Conservation (phyloP, 345 rosid species). For the Erysimum cheiranthoides region DNA sequence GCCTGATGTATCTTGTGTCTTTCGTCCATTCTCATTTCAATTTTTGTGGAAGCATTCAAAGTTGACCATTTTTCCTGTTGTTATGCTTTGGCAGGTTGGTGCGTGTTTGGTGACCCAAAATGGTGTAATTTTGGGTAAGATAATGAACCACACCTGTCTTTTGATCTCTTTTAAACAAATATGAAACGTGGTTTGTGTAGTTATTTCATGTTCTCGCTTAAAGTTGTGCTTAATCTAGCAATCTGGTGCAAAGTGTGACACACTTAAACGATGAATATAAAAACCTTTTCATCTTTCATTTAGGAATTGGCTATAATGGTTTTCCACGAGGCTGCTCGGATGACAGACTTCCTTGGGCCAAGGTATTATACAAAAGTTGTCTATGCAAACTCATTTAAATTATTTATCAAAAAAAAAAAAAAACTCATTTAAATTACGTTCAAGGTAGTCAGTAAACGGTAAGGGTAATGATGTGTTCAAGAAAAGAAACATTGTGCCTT, state of each 20-base stretch:
- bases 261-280: background rate
- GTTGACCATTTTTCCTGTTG: slow-evolving; percentile 20
- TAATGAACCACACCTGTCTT: background rate
- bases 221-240: background rate
- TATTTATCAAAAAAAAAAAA: too few relatives aligned
- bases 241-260: slow-evolving; percentile 2
- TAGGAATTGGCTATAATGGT: slow-evolving; percentile 97
- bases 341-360: slow-evolving; percentile 98
- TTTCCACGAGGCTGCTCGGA: slow-evolving; percentile 99
- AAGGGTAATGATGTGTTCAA: background rate
- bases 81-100: slow-evolving; percentile 63
- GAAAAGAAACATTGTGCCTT: background rate
- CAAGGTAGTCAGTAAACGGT: slow-evolving; percentile 7
- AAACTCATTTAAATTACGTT: too few relatives aligned
- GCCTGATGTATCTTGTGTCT: background rate
- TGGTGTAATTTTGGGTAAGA: slow-evolving; percentile 87
- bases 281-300: slow-evolving; percentile 12
- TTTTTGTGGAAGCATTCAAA: slow-evolving; percentile 17
- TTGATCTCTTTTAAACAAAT: slow-evolving; percentile 2
- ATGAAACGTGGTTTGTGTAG: background rate
- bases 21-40: background rate
- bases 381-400: background rate
- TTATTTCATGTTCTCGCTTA: background rate
- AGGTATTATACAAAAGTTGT: slow-evolving; percentile 53
- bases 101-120: slow-evolving; percentile 93